phyloP scores from a whole-genome alignment of 371 early-diverging fungal species.

The Mortierella sp. region DNA sequence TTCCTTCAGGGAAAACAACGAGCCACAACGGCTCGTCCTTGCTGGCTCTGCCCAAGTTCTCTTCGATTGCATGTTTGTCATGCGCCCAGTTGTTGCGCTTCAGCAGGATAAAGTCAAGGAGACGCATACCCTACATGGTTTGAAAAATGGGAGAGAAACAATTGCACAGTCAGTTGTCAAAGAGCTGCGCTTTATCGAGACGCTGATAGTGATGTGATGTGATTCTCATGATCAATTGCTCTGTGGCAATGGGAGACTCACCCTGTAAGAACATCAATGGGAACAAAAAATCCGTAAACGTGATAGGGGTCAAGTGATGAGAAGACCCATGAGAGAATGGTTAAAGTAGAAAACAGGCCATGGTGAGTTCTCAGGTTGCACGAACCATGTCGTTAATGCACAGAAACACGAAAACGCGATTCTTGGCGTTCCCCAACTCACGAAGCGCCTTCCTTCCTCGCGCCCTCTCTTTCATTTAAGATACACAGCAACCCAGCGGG shows the following conservation, averaged over 20 bases:
- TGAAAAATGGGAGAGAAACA: neutral
- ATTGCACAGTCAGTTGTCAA: neutral
- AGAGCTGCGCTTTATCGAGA: too few species aligned
- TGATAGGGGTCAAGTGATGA: neutral
- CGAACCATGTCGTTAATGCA: neutral
- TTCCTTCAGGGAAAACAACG: conserved; percentile 93
- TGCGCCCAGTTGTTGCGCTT: conserved; percentile 78
- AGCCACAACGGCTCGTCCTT: conserved; percentile 79
- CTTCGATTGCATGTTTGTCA: conserved; percentile 72
- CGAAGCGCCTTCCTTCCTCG: neutral
- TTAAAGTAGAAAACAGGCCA: neutral
- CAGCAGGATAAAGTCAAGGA: conserved; percentile 89
- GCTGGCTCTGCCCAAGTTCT: conserved; percentile 53
- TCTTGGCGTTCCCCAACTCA: conserved; percentile 43
- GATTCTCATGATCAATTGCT: neutral
- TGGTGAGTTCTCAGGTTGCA: neutral
- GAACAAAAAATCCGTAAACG: neutral
- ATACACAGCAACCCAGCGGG: too few species aligned
- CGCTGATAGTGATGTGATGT: neutral
- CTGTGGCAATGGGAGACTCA: neutral
- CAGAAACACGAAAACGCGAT: neutral
- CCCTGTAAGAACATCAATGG: conserved; percentile 2
- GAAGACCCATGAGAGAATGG: too few species aligned
- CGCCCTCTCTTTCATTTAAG: too few species aligned
- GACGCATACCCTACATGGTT: conserved; percentile 79